Conservation (phyloP, 169 alveolate species). For the Plasmodium reichenowi region DNA sequence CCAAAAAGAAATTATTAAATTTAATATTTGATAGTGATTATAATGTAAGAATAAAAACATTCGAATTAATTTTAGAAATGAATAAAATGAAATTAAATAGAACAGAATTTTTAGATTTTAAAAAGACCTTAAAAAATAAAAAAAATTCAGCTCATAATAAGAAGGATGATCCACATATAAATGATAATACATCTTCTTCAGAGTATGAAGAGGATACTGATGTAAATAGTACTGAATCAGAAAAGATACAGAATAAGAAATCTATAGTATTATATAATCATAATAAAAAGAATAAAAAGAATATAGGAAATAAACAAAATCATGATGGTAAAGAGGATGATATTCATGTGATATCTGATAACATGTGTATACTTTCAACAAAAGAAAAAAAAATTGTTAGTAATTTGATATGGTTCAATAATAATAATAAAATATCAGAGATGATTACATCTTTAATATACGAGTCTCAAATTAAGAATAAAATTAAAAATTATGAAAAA, state of each 20-base stretch:
- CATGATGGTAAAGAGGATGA: neutral
- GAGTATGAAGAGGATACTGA: constrained; percentile 15
- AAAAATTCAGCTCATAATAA: neutral
- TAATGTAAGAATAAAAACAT: constrained; percentile 69
- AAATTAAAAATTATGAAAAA: constrained; percentile 26
- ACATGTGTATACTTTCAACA: constrained; percentile 37
- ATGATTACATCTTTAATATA: constrained; percentile 55
- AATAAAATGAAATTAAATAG: constrained; percentile 69
- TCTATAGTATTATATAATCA: too few relatives aligned
- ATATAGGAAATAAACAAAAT: neutral
- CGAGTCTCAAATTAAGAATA: constrained; percentile 68
- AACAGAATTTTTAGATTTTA: constrained; percentile 27
- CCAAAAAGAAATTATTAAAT: constrained; percentile 68
- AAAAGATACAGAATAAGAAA: neutral
- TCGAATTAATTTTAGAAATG: constrained; percentile 69
- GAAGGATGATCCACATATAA: neutral
- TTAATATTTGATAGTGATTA: constrained; percentile 65
- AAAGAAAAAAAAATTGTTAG: constrained; percentile 64
- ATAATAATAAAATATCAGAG: constrained; percentile 52
- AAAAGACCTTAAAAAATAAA: constrained; percentile 3
- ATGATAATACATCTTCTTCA: constrained; percentile 8
- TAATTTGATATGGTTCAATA: constrained; percentile 72
- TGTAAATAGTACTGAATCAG: neutral
- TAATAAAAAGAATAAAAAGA: too few relatives aligned
- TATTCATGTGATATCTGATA: neutral